phyloP scores from a whole-genome alignment of 73 alveolate species.

The Paramecium primaurelia region DNA sequence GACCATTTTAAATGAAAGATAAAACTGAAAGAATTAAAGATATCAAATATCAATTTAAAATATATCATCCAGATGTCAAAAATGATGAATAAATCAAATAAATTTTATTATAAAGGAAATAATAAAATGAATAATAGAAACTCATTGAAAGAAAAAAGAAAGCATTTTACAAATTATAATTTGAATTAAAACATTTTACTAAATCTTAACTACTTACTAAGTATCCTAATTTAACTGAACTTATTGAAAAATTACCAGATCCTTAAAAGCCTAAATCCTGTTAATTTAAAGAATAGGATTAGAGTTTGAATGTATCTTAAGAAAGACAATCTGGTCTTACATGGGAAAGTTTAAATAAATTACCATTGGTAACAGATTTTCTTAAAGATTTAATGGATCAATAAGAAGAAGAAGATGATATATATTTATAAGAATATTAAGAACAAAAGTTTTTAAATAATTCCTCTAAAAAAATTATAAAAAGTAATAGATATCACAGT shows the following conservation, averaged over 20 bases:
- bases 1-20: conserved; percentile 1
- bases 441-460: not conserved
- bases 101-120: not conserved
- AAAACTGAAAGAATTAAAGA: not conserved
- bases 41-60: not conserved
- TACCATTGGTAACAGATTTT: not conserved
- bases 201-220: not conserved
- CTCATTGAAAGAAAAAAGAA: not conserved
- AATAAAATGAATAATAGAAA: not conserved
- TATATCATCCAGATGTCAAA: not conserved
- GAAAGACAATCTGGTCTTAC: not conserved
- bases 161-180: not conserved
- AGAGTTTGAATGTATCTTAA: not conserved
- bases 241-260: not conserved
- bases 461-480: not conserved
- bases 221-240: not conserved
- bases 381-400: not conserved
- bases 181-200: not conserved
- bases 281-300: not conserved
- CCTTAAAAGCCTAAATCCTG: not conserved
- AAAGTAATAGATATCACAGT: not conserved
- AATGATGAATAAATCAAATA: not conserved
- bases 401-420: not conserved
- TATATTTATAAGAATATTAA: not conserved
- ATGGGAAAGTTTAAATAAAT: not conserved